Evolutionary conservation across 805 yeast species (phyloP).

Genomic region (Lachancea meyersii): DNA sequence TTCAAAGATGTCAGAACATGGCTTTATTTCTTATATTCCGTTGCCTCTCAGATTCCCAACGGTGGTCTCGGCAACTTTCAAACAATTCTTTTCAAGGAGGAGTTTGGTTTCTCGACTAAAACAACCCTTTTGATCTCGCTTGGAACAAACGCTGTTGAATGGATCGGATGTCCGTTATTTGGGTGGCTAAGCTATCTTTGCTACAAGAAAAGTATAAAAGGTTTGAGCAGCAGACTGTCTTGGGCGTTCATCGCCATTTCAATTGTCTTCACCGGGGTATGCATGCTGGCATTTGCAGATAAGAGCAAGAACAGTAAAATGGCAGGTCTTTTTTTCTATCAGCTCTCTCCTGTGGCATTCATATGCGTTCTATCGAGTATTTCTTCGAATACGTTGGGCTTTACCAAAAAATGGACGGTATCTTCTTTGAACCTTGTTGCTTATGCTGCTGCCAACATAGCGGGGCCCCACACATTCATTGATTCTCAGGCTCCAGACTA

Average conservation of each 20-base stretch:
- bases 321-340: background rate
- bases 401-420: background rate
- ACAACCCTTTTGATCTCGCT: conserved; percentile 36
- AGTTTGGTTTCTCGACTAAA: conserved; percentile 35
- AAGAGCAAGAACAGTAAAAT: background rate
- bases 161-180: too few relatives aligned
- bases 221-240: too few relatives aligned
- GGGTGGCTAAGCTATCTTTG: too few relatives aligned
- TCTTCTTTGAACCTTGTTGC: conserved; percentile 32
- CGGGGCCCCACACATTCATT: conserved; percentile 49
- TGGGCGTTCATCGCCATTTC: conserved; percentile 18
- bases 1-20: conserved; percentile 43
- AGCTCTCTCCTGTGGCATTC: background rate
- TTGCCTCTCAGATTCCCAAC: conserved; percentile 39
- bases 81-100: conserved; percentile 35
- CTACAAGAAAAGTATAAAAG: too few relatives aligned
- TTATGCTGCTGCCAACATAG: conserved; percentile 48
- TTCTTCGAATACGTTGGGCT: conserved; percentile 1
- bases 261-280: background rate
- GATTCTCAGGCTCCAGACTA: conserved; percentile 41
- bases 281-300: background rate
- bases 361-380: background rate
- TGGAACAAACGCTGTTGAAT: too few relatives aligned
- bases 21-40: conserved; percentile 36
- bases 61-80: conserved; percentile 46